Percentiles rank a stretch among this genome's conserved stretches.
These are phyloP conservation scores for Citrus maxima DNA, from an alignment of 345 rosid genomes.

Conservation along the genomic window DNA sequence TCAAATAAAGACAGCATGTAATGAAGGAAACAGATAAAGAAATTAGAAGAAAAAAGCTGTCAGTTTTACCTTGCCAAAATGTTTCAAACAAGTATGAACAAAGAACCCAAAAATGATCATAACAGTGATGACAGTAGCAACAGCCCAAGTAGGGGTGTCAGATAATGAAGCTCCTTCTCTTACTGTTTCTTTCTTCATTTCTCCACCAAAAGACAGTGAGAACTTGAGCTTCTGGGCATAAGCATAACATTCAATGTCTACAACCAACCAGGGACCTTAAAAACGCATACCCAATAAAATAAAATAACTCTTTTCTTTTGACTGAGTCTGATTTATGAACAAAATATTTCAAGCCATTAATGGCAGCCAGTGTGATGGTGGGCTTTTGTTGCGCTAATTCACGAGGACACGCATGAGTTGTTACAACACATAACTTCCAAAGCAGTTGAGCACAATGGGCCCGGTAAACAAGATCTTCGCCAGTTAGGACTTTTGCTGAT, in stretches of 20 bases:
- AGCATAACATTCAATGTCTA: neutral
- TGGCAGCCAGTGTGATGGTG: neutral
- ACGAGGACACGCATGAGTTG: constrained; percentile 26
- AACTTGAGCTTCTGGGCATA: neutral
- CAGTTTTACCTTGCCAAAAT: constrained; percentile 37
- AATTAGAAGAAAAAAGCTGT: neutral
- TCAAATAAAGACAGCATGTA: neutral
- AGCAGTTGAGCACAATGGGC: constrained; percentile 11
- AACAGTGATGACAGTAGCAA: constrained; percentile 45
- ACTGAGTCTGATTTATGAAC: neutral
- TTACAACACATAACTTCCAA: neutral
- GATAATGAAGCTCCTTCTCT: constrained; percentile 39
- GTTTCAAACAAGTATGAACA: constrained; percentile 38
- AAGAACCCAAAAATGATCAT: constrained; percentile 52
- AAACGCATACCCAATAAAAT: neutral
- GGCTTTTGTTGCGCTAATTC: constrained; percentile 11
- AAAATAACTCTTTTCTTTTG: neutral
- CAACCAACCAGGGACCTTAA: neutral
- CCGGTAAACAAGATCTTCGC: constrained; percentile 13
- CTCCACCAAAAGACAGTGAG: neutral
- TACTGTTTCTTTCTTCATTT: constrained; percentile 25
- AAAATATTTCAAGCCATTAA: constrained; percentile 3
- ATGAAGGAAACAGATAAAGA: neutral
- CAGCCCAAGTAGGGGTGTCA: constrained; percentile 53
- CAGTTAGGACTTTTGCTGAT: neutral